phyloP scores from a whole-genome alignment of 2,329 filamentous ascomycete species.

The Venturiaceae sp. region DNA sequence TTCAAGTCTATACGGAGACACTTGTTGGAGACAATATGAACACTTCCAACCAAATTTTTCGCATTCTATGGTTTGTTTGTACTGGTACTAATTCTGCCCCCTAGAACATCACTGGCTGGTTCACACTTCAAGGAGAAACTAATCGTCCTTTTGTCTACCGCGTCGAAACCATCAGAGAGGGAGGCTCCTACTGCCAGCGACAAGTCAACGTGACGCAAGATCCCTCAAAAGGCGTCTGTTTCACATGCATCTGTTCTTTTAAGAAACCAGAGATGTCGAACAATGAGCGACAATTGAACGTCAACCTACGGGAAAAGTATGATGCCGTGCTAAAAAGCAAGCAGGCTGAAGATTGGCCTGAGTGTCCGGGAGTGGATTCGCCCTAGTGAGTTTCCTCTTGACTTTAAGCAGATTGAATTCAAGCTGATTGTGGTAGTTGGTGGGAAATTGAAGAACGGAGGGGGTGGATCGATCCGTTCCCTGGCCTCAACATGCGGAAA shows the following conservation, averaged over 20 bases:
- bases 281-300: constrained; percentile 23
- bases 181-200: constrained; percentile 41
- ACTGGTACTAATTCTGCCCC: neutral
- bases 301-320: constrained; percentile 26
- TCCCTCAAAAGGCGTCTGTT: constrained; percentile 33
- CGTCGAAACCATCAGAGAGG: constrained; percentile 41
- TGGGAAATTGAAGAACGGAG: constrained; percentile 2
- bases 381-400: constrained; percentile 17
- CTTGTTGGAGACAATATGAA: too few relatives aligned
- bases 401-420: neutral
- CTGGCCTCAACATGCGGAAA: constrained; percentile 39
- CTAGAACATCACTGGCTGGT: constrained; percentile 44
- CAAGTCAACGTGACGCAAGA: constrained; percentile 42
- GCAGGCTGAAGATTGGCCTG: constrained; percentile 15
- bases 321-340: constrained; percentile 22
- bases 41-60: too few relatives aligned
- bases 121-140: constrained; percentile 37
- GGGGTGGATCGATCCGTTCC: constrained; percentile 16
- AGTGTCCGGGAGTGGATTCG: constrained; percentile 24
- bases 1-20: too few relatives aligned
- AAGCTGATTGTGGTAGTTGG: constrained; percentile 10
- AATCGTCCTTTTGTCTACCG: constrained; percentile 41
- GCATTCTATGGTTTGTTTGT: too few relatives aligned
- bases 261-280: constrained; percentile 31
- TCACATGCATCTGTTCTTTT: constrained; percentile 43